Conservation (phyloP, 2,329 filamentous ascomycete genomes). For the Talaromyces marneffei region DNA sequence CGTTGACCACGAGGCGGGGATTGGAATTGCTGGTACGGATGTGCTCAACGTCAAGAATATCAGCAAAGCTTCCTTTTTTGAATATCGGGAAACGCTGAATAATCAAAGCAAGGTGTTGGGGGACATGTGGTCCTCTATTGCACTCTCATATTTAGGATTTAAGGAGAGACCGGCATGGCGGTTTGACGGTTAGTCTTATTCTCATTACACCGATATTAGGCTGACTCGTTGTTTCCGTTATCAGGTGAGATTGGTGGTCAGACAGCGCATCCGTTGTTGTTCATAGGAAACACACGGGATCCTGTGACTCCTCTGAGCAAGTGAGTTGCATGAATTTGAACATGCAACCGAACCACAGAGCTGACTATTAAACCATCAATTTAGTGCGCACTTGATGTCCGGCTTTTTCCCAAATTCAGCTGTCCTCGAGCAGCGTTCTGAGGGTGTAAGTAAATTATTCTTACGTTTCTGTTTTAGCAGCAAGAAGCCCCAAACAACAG, state of each 20-base stretch:
- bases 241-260: constrained; percentile 1
- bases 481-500: not conserved
- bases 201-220: not conserved
- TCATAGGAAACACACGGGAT: constrained; percentile 7
- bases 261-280: constrained; percentile 4
- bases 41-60: not conserved
- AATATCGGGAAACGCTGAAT: not conserved
- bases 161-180: constrained; percentile 6
- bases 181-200: not conserved
- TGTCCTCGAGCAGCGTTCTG: constrained; percentile 7
- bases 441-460: not conserved
- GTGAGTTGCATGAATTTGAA: not conserved
- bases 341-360: not conserved
- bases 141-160: constrained; percentile 7
- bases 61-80: not conserved
- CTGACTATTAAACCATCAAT: not conserved
- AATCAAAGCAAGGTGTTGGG: constrained; percentile 9
- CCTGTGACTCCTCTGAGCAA: constrained; percentile 6
- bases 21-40: constrained; percentile 6
- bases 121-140: not conserved
- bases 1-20: not conserved
- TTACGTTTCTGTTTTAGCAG: not conserved
- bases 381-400: constrained; percentile 8
- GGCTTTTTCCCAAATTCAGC: not conserved
- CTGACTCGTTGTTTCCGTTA: not conserved